These are phyloP conservation scores for Acer campestre DNA, from an alignment of 345 rosid species.

Conservation along the genomic window DNA sequence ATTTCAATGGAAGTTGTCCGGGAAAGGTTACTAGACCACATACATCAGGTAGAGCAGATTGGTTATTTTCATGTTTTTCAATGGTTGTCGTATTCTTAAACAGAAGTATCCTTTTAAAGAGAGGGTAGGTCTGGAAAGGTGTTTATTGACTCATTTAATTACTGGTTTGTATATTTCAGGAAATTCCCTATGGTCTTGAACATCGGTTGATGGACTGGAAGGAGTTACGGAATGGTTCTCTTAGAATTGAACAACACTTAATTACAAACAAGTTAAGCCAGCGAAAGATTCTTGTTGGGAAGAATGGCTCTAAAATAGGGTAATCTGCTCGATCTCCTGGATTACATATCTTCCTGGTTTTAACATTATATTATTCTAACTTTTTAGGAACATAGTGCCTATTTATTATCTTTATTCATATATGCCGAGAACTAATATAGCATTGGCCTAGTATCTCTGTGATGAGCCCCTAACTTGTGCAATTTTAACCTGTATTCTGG, in stretches of 20 bases:
- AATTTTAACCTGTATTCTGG: neutral
- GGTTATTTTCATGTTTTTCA: neutral
- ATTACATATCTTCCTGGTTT: constrained; percentile 1
- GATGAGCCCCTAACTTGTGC: neutral
- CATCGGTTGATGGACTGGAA: constrained; percentile 90
- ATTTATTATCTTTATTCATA: neutral
- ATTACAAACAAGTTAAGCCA: constrained; percentile 77
- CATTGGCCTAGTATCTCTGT: neutral
- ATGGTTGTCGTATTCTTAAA: neutral
- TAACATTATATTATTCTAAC: neutral
- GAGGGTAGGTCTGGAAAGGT: neutral
- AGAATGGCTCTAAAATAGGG: constrained; percentile 87
- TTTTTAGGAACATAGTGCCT: neutral
- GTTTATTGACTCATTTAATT: neutral
- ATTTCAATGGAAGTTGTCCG: constrained; percentile 89
- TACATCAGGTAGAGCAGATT: constrained; percentile 72
- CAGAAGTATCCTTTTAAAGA: neutral
- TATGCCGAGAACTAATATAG: neutral
- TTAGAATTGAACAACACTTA: constrained; percentile 87
- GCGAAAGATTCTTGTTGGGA: constrained; percentile 92
- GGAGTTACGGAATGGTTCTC: constrained; percentile 79
- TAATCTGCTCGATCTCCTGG: constrained; percentile 24
- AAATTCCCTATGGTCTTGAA: constrained; percentile 78
- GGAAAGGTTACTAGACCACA: constrained; percentile 80
- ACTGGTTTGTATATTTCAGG: constrained; percentile 43